A percentile compares a stretch with the other conserved stretches of the same genome.
Evolutionary conservation across 2,329 filamentous ascomycete species (phyloP).

Genomic region (Beauveria rudraprayagi): DNA sequence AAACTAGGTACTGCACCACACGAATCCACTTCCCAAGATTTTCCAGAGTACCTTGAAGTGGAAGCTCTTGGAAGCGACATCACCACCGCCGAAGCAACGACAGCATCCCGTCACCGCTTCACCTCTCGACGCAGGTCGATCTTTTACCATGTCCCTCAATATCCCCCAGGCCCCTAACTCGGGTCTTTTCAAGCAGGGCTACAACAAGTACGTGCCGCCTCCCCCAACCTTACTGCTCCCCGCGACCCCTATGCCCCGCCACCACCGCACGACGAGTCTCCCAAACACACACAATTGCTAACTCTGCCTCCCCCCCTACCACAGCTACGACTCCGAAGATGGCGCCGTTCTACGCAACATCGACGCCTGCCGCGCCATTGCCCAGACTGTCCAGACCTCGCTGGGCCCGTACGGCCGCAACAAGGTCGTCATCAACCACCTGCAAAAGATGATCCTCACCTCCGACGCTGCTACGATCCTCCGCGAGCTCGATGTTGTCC

Average conservation of each 20-base stretch:
- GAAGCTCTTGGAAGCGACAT: constrained; percentile 13
- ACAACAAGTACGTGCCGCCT: constrained; percentile 68
- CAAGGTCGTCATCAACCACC: constrained; percentile 99
- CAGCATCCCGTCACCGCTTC: constrained; percentile 8
- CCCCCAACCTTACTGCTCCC: constrained; percentile 16
- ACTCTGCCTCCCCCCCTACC: constrained; percentile 14
- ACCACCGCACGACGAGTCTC: constrained; percentile 8
- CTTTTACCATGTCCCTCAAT: constrained; percentile 73
- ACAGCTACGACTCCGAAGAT: constrained; percentile 97
- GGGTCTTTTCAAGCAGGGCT: constrained; percentile 90
- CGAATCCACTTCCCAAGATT: constrained; percentile 11
- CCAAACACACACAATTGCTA: constrained; percentile 8
- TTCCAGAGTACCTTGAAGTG: constrained; percentile 7
- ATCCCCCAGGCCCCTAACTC: constrained; percentile 91
- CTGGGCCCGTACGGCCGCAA: constrained; percentile 96
- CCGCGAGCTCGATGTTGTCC: constrained; percentile 93
- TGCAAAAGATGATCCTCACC: constrained; percentile 99
- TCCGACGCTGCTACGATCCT: constrained; percentile 97
- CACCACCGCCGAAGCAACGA: constrained; percentile 10
- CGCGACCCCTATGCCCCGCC: constrained; percentile 18
- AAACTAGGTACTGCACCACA: background rate
- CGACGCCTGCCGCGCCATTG: constrained; percentile 93
- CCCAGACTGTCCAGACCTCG: constrained; percentile 92
- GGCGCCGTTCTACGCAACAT: constrained; percentile 97
- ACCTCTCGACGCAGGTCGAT: constrained; percentile 4